Percentiles rank a stretch among this genome's conserved stretches.
These are phyloP conservation scores for Anastatica hierochuntica DNA, from an alignment of 345 rosid genomes.

Conservation along the genomic window DNA sequence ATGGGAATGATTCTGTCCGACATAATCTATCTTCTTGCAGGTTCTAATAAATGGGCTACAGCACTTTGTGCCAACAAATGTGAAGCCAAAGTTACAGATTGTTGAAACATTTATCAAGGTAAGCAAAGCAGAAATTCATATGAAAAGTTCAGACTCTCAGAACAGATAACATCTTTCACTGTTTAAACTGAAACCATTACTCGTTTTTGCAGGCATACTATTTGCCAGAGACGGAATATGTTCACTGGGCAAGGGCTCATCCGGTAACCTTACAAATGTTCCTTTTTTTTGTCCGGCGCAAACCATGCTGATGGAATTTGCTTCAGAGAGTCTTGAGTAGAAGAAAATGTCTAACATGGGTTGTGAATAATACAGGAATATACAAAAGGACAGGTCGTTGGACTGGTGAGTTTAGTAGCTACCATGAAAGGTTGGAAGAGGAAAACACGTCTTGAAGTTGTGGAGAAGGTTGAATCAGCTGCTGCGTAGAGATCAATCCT, in stretches of 20 bases:
- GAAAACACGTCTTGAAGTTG: too few relatives aligned
- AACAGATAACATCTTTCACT: neutral
- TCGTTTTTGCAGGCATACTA: conserved; percentile 62
- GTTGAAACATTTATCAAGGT: conserved; percentile 93
- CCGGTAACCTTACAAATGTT: conserved; percentile 41
- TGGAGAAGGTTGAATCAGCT: too few relatives aligned
- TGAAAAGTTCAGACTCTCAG: neutral
- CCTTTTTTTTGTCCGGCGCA: neutral
- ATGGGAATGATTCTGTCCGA: neutral
- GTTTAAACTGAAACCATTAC: neutral
- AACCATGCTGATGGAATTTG: too few relatives aligned
- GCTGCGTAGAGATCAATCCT: too few relatives aligned
- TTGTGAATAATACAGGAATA: too few relatives aligned
- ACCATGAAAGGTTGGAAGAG: too few relatives aligned
- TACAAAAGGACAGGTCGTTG: too few relatives aligned
- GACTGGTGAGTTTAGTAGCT: too few relatives aligned
- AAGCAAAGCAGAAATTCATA: conserved; percentile 1
- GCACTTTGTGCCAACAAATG: conserved; percentile 65
- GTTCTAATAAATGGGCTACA: conserved; percentile 84
- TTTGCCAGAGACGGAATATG: conserved; percentile 91
- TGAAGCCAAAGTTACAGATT: conserved; percentile 62
- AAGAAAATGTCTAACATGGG: too few relatives aligned
- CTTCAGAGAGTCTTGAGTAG: too few relatives aligned
- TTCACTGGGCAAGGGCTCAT: conserved; percentile 91
- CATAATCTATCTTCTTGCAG: conserved; percentile 28